phyloP scores from a whole-genome alignment of 1,284 basidiomycete genomes.

The Rhodotorula sp. region DNA sequence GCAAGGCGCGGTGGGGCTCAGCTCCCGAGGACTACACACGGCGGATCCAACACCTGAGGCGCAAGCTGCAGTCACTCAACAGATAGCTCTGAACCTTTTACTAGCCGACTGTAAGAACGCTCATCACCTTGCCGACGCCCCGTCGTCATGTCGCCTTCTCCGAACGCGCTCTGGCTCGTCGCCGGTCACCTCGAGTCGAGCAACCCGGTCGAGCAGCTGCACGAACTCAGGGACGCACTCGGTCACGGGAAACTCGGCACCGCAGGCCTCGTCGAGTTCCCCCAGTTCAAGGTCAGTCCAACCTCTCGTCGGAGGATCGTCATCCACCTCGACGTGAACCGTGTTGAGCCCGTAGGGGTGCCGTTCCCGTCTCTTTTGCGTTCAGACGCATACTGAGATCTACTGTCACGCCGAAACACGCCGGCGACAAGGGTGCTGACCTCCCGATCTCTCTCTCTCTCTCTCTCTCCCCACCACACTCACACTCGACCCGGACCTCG shows the following conservation, averaged over 20 bases:
- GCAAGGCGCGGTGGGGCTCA: background rate
- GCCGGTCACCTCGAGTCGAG: constrained; percentile 53
- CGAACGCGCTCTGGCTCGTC: constrained; percentile 57
- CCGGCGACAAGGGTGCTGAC: background rate
- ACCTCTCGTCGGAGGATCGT: background rate
- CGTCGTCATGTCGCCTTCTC: constrained; percentile 8
- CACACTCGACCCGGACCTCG: no score
- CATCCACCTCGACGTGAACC: no score
- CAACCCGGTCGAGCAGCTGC: constrained; percentile 53
- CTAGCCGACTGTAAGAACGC: no score
- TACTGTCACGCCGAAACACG: background rate
- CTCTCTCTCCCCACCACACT: constrained; percentile 6
- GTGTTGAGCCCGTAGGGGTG: no score
- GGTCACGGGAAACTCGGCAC: constrained; percentile 44
- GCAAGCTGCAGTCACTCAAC: no score
- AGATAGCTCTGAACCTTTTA: no score
- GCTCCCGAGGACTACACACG: no score
- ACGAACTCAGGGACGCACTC: constrained; percentile 51
- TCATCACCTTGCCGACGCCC: background rate
- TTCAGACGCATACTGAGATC: background rate
- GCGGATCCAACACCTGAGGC: no score
- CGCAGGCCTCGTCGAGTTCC: constrained; percentile 32
- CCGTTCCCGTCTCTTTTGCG: no score
- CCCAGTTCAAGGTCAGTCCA: constrained; percentile 44
- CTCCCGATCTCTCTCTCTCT: no score